Base-by-base conservation (phyloP, 495 filamentous ascomycete species). In the Xylaria grammica region DNA sequence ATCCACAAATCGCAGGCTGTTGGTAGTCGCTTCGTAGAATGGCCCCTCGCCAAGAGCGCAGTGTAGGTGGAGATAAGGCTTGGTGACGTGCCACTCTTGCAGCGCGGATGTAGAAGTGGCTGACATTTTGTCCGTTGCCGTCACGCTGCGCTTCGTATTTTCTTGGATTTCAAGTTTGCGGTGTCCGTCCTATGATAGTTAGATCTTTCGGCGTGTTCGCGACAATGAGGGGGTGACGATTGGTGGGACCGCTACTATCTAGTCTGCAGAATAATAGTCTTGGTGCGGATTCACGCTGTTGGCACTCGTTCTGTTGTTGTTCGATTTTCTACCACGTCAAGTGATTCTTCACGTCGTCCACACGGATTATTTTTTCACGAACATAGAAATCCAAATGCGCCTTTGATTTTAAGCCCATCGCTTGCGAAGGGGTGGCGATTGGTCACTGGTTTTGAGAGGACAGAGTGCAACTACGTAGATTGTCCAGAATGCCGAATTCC, bases 1-100 rank as follows among this genome's bases (percentile, higher is more conserved):
- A 78, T 98, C 94, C 63, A 97, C 87, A 75, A 95, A 97, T 66
- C 94, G 91, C 42, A 97, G 85, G 63, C 85, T 86, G 67, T 92
- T 84, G 44, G 83, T 87, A 24, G 76, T 75, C 29, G 81, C 73
- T 70, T 95, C 91, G 76, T 90, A 91, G 79, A 85, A 93, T 15
- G 94, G 94, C 1, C 87, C 94, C 79, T 97, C 93, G 61, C 92
- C 90, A 29, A 97, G 82, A 15, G 79, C 82, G 73, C 91, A 93
- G 57, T 89, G 81, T 58, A 90, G 79, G 64, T 90, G 78, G 49
- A 97, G 77, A 77, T 90, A 96, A 26, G 94, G 91, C 87, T 92
- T 72, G 34, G 72, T 75, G 67, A 79, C 75, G 48, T 74, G 69
- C 81, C 81, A 83, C 62, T 73, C 67, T 63, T 81, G 78, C 15